These are phyloP conservation scores for Pholiota adiposa DNA, from an alignment of 1,284 basidiomycete species.

Conservation along the genomic window DNA sequence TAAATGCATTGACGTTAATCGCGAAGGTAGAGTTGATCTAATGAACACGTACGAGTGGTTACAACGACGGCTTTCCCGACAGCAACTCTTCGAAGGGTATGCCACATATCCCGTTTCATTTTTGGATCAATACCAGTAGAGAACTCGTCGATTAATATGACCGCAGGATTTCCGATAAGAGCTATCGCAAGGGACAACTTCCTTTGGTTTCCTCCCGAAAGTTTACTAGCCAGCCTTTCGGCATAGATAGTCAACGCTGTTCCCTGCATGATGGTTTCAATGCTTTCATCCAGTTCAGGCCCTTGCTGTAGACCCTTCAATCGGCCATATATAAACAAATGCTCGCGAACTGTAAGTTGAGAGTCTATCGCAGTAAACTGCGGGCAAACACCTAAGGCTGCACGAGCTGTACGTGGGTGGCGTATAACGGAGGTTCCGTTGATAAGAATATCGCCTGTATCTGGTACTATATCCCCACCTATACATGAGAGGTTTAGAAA, in stretches of 20 bases:
- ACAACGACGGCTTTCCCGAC: constrained; percentile 71
- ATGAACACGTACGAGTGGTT: constrained; percentile 60
- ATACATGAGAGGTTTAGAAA: constrained; percentile 44
- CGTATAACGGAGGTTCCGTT: constrained; percentile 65
- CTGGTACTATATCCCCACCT: constrained; percentile 39
- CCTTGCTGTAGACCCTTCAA: constrained; percentile 67
- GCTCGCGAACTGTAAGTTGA: constrained; percentile 78
- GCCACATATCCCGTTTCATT: constrained; percentile 86
- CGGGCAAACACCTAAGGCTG: constrained; percentile 77
- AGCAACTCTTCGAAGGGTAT: constrained; percentile 66
- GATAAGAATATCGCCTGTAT: constrained; percentile 70
- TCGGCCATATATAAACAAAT: constrained; percentile 68
- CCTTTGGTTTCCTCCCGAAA: constrained; percentile 83
- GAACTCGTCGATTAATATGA: constrained; percentile 84
- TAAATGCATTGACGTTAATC: constrained; percentile 25
- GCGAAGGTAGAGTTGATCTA: not conserved
- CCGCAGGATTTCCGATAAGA: constrained; percentile 78
- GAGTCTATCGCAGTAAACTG: constrained; percentile 85
- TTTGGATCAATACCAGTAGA: constrained; percentile 84
- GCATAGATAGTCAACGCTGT: constrained; percentile 67
- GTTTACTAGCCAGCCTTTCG: constrained; percentile 70
- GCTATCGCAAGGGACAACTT: constrained; percentile 81
- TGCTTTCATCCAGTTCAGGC: constrained; percentile 54
- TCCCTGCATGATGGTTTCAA: constrained; percentile 61
- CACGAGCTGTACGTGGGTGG: constrained; percentile 62